Conservation (phyloP, 192 early-diverging fungal genomes). For the Entophlyctis luteolus region DNA sequence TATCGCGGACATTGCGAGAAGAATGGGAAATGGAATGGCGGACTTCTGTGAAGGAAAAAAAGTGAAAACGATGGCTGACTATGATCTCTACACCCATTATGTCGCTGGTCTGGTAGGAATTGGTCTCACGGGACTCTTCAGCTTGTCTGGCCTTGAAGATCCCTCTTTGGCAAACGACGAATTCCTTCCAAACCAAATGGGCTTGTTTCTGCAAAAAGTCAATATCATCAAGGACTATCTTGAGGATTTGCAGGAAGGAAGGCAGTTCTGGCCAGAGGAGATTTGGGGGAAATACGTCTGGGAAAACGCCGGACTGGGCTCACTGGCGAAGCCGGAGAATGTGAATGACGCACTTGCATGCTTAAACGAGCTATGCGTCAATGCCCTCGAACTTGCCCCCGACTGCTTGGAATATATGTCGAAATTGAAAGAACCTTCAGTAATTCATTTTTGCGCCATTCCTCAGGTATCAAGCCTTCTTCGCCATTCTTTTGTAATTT, state of each 20-base stretch:
- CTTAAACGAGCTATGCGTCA: slow-evolving; percentile 82
- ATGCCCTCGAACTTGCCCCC: slow-evolving; percentile 81
- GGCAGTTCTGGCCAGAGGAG: slow-evolving; percentile 94
- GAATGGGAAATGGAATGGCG: slow-evolving; percentile 96
- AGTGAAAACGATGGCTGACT: slow-evolving; percentile 72
- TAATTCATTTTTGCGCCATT: slow-evolving; percentile 95
- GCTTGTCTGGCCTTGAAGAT: slow-evolving; percentile 75
- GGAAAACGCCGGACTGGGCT: slow-evolving; percentile 55
- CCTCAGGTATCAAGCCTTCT: slow-evolving; percentile 77
- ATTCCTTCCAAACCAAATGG: slow-evolving; percentile 82
- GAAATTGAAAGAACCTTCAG: slow-evolving; percentile 68
- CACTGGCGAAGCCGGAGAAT: slow-evolving; percentile 68
- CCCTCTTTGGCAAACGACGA: slow-evolving; percentile 15
- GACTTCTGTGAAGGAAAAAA: slow-evolving; percentile 54
- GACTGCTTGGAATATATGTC: slow-evolving; percentile 83
- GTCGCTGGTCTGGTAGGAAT: slow-evolving; percentile 94
- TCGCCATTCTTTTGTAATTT: slow-evolving; percentile 1
- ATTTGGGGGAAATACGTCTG: slow-evolving; percentile 82
- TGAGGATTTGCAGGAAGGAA: slow-evolving; percentile 82
- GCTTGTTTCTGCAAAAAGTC: slow-evolving; percentile 95
- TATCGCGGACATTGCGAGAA: slow-evolving; percentile 84
- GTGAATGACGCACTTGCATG: slow-evolving; percentile 67
- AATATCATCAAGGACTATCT: slow-evolving; percentile 96
- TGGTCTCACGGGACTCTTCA: slow-evolving; percentile 88
- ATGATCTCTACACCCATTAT: slow-evolving; percentile 96